Evolutionary conservation across 129 eudicot genomes (phyloP), one percentile per base, ranked within the genome.

Genomic region (Helianthus tuberosus): DNA sequence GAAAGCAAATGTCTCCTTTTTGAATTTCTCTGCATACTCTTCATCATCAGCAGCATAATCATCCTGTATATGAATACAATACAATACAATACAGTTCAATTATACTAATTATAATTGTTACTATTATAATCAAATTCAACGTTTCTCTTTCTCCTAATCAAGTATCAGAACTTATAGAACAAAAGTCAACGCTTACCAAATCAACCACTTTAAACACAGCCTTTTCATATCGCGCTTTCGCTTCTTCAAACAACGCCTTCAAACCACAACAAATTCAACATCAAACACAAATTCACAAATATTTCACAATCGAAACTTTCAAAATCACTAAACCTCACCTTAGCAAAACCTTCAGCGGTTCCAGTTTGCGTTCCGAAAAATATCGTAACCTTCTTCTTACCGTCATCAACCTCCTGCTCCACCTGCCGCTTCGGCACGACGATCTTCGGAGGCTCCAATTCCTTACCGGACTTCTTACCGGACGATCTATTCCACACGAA

Each of bases 31-130:
- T 69, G 89, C 92, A 53, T 95, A 95, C 66, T 91, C 93, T 0
- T 91, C 99, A 72, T 91, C 99, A 73, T 95, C 99, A 14, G 82
- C 94, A 27, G 99, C 99, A 80, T 95, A 95, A 82, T 91, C 99
- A 83, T 95, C 99, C 99, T 95, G 76, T 3, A 69, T 27, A 12
- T 62, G 9, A 23, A 36, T 54, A 17, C 35, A 5, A 71, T 39
- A 39, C 46, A 5, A 39, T 20, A 20, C 23, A 20, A 20, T 20
- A 20, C 23, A 20, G 0, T 1, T 39, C 4, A 6, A 16, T 23
- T n/a, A 71, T 61, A 10, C 43, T 2, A 3, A 54, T 38, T 14
- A 29, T 17, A 1, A 75, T 2, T 74, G 62, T 46, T 0, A 50
- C 12, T 46, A 67, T 47, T 4, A 66, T 43, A 29, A 77, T 38